Conservation (phyloP, 306 rosid species). For the Trichosanthes cucumerina region DNA sequence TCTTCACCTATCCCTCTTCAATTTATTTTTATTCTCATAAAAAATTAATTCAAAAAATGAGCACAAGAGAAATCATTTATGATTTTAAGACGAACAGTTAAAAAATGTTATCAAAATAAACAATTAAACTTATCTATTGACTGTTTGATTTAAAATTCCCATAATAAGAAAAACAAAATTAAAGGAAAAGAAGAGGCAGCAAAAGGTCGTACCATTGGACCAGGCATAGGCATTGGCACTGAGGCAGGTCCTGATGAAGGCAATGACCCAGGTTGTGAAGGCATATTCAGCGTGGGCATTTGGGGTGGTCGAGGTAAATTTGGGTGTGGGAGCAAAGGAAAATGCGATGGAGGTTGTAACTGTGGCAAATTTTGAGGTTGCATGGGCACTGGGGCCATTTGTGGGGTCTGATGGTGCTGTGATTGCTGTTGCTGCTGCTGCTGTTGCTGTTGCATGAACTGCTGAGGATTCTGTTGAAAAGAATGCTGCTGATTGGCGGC, state of each 20-base stretch:
- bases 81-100: background rate
- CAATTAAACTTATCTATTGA: background rate
- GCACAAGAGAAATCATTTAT: background rate
- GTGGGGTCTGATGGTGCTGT: slow-evolving; percentile 27
- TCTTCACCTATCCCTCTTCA: background rate
- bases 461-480: slow-evolving; percentile 80
- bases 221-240: slow-evolving; percentile 42
- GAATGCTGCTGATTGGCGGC: slow-evolving; percentile 74
- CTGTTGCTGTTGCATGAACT: slow-evolving; percentile 73
- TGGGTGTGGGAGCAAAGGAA: slow-evolving; percentile 78
- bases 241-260: slow-evolving; percentile 37
- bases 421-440: slow-evolving; percentile 35
- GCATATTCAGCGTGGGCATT: slow-evolving; percentile 73
- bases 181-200: background rate
- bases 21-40: background rate
- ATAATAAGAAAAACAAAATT: background rate
- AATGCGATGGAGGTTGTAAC: slow-evolving; percentile 81
- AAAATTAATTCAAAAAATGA: background rate
- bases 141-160: background rate
- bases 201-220: slow-evolving; percentile 60
- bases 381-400: slow-evolving; percentile 64
- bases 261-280: slow-evolving; percentile 50
- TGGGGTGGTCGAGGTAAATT: slow-evolving; percentile 83
- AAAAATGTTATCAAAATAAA: background rate
- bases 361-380: slow-evolving; percentile 73